Base-by-base conservation (phyloP, 2,329 filamentous ascomycete species). In the Fragosphaeria purpurea region DNA sequence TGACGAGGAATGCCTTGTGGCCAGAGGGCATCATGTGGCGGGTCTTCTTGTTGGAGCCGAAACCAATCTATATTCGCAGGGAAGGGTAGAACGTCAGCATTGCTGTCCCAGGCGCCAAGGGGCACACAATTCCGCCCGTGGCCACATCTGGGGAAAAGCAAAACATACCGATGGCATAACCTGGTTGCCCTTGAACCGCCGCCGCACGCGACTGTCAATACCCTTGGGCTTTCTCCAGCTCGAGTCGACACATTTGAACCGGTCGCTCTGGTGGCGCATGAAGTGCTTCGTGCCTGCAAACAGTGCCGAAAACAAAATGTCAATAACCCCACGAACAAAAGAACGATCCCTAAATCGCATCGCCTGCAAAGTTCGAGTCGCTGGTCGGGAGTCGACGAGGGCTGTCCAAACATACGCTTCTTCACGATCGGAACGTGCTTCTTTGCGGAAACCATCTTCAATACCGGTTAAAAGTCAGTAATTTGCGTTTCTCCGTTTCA, bases 361-460 rank as follows among this genome's bases (percentile, higher is more conserved):
- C 22, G 22, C 22, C 22, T 22, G 22, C 22, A 22, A 22, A 22
- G 22, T 22, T 22, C 22, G 22, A 22, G 22, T 22, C 22, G 22
- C 22, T 22, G 22, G 22, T 49, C 34, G 34, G 41, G 44, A 46
- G 46, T 46, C 32, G 51, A 30, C 11, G 31, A n/a, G 35, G n/a
- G 37, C 31, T 44, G 11, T 31, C 35, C 35, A 53, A 62, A 89
- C 88, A 70, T 91, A 95, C 89, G 89, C 89, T 98, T 98, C 88
- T 98, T 98, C 71, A 98, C 88, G 82, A 98, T 98, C 69, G 90
- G 85, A 71, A 97, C 83, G 77, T 97, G 93, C 82, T 95, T 94
- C 87, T 94, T 95, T 76, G 91, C 87, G 85, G 90, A 82, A 82
- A 91, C 89, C 93, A 97, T 97, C 90, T 91, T 68, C 56, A 58